Conservation (phyloP, 2,329 filamentous ascomycete species). For the Botryotinia calthae region DNA sequence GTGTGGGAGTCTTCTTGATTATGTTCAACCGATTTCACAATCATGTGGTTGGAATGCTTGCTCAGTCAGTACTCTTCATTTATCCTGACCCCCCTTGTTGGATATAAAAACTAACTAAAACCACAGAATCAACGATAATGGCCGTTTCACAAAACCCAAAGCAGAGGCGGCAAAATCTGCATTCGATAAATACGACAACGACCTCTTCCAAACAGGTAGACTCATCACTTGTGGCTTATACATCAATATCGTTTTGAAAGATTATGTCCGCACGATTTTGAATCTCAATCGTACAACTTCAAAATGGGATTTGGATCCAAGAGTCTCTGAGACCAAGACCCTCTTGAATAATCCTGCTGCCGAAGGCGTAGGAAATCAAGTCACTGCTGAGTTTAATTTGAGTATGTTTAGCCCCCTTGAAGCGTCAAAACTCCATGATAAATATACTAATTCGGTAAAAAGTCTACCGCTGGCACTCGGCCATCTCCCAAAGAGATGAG, state of each 20-base stretch:
- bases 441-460: neutral
- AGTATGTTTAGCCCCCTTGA: constrained; percentile 34
- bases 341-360: constrained; percentile 38
- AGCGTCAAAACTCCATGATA: neutral
- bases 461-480: constrained; percentile 76
- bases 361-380: constrained; percentile 70
- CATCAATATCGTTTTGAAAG: constrained; percentile 72
- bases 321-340: constrained; percentile 57
- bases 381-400: constrained; percentile 83
- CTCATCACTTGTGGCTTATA: constrained; percentile 72
- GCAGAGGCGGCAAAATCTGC: constrained; percentile 50
- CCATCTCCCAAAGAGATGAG: constrained; percentile 70
- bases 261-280: constrained; percentile 69
- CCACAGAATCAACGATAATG: constrained; percentile 74
- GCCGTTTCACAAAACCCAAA: constrained; percentile 68
- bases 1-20: constrained; percentile 67
- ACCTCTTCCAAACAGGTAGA: constrained; percentile 75
- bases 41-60: constrained; percentile 74
- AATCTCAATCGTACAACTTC: constrained; percentile 23
- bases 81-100: neutral
- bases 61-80: constrained; percentile 42
- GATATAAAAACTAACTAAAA: constrained; percentile 6
- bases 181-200: constrained; percentile 71
- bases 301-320: constrained; percentile 64
- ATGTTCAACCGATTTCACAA: constrained; percentile 81